These are phyloP conservation scores for Nyssa sinensis DNA, from an alignment of 148 eudicot species.

Conservation along the genomic window DNA sequence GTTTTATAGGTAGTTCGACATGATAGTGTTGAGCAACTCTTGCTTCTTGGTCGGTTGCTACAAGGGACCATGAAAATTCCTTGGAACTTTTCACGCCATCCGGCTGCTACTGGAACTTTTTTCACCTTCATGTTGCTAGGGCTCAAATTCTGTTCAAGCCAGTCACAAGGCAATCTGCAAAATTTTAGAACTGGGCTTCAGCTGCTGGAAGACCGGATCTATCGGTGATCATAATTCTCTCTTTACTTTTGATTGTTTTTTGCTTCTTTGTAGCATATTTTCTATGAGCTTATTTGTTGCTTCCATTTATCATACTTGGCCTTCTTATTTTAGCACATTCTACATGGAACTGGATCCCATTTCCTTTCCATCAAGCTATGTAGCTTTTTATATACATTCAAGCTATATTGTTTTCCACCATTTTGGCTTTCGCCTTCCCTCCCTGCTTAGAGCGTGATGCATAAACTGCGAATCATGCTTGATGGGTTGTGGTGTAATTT, in stretches of 20 bases:
- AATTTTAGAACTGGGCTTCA: slow-evolving; percentile 83
- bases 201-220: slow-evolving; percentile 91
- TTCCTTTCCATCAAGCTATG: neutral
- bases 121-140: slow-evolving; percentile 95
- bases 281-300: no score
- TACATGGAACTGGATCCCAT: no score
- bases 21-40: slow-evolving; percentile 83
- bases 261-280: no score
- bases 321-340: neutral
- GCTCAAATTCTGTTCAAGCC: slow-evolving; percentile 84
- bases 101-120: slow-evolving; percentile 94
- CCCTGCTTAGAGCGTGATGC: neutral
- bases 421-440: neutral
- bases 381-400: neutral
- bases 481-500: no score
- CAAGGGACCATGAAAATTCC: slow-evolving; percentile 89
- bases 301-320: neutral
- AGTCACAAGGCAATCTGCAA: slow-evolving; percentile 78
- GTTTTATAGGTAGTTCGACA: slow-evolving; percentile 70
- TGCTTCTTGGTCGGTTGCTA: slow-evolving; percentile 92
- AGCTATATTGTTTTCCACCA: neutral
- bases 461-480: no score
- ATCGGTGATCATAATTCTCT: slow-evolving; percentile 44
- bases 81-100: slow-evolving; percentile 84
- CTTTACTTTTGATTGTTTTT: slow-evolving; percentile 1